These are phyloP conservation scores for Yarrowia deformans DNA, from an alignment of 805 yeast species.

Conservation along the genomic window DNA sequence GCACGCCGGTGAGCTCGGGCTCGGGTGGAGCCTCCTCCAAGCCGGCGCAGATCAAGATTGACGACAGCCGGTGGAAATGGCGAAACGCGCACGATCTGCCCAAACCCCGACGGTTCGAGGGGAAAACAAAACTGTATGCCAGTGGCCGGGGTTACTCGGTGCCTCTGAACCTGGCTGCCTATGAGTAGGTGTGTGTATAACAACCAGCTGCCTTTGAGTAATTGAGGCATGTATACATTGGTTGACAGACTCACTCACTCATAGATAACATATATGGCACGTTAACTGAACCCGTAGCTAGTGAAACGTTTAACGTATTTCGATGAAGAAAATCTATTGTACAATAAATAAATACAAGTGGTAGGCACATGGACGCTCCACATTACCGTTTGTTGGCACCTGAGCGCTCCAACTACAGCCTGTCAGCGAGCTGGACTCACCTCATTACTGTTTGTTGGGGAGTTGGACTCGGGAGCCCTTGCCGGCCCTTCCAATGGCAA, in stretches of 20 bases:
- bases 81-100: slow-evolving; percentile 74
- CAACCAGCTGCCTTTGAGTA: no score
- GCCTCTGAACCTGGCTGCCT: slow-evolving; percentile 69
- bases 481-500: slow-evolving; percentile 20
- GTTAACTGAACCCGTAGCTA: no score
- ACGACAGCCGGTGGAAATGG: slow-evolving; percentile 78
- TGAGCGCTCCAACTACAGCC: no score
- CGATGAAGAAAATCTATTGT: no score
- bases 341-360: slow-evolving; percentile 31
- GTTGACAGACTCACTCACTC: neutral
- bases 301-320: no score
- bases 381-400: neutral
- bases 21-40: slow-evolving; percentile 21
- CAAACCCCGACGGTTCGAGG: slow-evolving; percentile 81
- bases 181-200: slow-evolving; percentile 43
- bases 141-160: slow-evolving; percentile 95
- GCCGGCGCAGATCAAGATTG: slow-evolving; percentile 56
- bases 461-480: slow-evolving; percentile 16
- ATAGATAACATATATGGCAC: slow-evolving; percentile 7
- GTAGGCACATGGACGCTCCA: neutral
- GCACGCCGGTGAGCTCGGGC: slow-evolving; percentile 43
- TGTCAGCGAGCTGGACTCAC: no score
- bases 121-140: slow-evolving; percentile 80
- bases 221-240: no score
- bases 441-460: neutral